phyloP scores from a whole-genome alignment of 2,329 filamentous ascomycete species.

The Microsporum ferrugineum region DNA sequence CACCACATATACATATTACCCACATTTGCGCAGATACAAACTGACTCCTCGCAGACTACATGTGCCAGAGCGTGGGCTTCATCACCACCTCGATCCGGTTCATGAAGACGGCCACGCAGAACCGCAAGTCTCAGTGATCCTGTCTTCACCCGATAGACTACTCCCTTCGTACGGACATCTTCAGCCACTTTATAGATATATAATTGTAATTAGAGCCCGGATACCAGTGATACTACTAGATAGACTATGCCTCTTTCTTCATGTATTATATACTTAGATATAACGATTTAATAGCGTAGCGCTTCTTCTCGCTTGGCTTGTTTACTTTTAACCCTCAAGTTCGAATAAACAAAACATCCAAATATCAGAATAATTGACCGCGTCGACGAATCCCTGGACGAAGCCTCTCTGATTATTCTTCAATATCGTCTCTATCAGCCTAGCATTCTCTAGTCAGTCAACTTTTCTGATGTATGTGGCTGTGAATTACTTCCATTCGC shows the following conservation, averaged over 20 bases:
- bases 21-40: background rate
- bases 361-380: too few relatives aligned
- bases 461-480: too few relatives aligned
- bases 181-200: background rate
- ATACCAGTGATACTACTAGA: background rate
- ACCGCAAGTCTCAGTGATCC: conserved; percentile 21
- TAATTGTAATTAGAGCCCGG: background rate
- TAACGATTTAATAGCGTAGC: background rate
- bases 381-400: too few relatives aligned
- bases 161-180: background rate
- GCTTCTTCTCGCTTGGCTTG: background rate
- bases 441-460: too few relatives aligned
- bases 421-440: too few relatives aligned
- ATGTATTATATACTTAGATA: too few relatives aligned
- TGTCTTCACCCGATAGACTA: background rate
- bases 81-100: conserved; percentile 23
- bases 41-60: conserved; percentile 19
- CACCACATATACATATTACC: background rate
- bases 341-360: background rate
- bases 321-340: background rate
- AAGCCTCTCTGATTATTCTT: too few relatives aligned
- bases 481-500: too few relatives aligned
- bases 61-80: conserved; percentile 23
- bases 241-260: background rate
- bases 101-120: conserved; percentile 15